A percentile compares a stretch with the other conserved stretches of the same genome.
These are phyloP conservation scores for Zancudomyces culisetae DNA, from an alignment of 371 early-diverging fungal genomes.

Conservation along the genomic window DNA sequence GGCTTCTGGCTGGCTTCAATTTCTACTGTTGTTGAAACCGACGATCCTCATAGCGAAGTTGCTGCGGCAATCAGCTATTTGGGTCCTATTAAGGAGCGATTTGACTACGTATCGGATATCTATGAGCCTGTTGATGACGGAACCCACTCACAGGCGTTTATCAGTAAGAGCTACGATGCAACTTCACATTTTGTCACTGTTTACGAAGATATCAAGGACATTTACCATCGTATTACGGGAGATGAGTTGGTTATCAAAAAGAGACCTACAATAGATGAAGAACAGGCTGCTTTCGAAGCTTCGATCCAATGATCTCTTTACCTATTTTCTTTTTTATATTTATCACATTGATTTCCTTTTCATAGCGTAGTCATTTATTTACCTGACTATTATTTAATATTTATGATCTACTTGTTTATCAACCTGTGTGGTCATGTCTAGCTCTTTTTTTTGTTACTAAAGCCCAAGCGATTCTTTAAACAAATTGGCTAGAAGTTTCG, in stretches of 20 bases:
- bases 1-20: constrained; percentile 81
- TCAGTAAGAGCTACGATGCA: constrained; percentile 92
- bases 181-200: constrained; percentile 97
- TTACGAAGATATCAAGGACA: constrained; percentile 83
- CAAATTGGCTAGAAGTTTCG: too few species aligned
- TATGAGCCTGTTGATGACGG: constrained; percentile 75
- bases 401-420: too few species aligned
- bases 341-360: too few species aligned
- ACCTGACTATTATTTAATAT: too few species aligned
- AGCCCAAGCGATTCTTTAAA: too few species aligned
- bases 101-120: constrained; percentile 59
- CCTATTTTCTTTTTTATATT: background rate
- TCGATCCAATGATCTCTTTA: background rate
- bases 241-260: constrained; percentile 55
- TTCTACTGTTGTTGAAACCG: constrained; percentile 81
- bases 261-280: constrained; percentile 7
- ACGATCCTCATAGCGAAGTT: constrained; percentile 73
- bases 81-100: constrained; percentile 83
- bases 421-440: too few species aligned
- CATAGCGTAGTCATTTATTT: too few species aligned
- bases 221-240: constrained; percentile 84
- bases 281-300: constrained; percentile 2
- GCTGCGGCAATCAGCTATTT: constrained; percentile 69
- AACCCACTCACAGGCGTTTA: constrained; percentile 59
- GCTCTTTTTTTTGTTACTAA: too few species aligned